Percentiles rank a stretch among this genome's conserved stretches.
Evolutionary conservation across 768 basidiomycete species (phyloP).

Genomic region (Hygrophorus pudorinus): DNA sequence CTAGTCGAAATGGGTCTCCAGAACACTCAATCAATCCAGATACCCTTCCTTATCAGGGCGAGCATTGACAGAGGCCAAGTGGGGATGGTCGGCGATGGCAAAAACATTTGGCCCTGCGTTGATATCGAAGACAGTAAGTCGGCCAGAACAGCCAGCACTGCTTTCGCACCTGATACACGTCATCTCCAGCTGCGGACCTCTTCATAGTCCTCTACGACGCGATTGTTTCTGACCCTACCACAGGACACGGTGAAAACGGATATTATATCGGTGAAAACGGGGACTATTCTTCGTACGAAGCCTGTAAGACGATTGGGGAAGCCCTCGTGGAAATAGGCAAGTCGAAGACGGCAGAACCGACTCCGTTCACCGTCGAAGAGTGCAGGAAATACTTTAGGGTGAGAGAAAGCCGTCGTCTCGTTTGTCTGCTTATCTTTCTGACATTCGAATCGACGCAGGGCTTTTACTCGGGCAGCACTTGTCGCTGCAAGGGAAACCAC

Average conservation of each 20-base stretch:
- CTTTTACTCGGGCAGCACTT: conserved; percentile 15
- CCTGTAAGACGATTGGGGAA: conserved; percentile 29
- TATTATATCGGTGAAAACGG: conserved; percentile 46
- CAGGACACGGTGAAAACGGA: conserved; percentile 38
- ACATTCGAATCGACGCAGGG: conserved; percentile 5
- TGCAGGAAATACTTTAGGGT: conserved; percentile 29
- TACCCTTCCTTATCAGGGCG: conserved; percentile 16
- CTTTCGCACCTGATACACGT: background rate
- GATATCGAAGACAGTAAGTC: conserved; percentile 11
- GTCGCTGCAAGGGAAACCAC: conserved; percentile 13
- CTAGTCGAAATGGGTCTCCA: conserved; percentile 43
- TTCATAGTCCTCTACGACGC: conserved; percentile 35
- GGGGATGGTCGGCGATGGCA: conserved; percentile 15
- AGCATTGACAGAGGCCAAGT: conserved; percentile 12
- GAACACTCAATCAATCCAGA: conserved; percentile 24
- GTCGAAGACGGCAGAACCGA: conserved; percentile 28
- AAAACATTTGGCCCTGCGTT: conserved; percentile 17
- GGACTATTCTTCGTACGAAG: conserved; percentile 34
- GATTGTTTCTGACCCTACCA: conserved; percentile 15
- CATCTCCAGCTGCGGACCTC: conserved; percentile 28
- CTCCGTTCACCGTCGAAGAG: conserved; percentile 36
- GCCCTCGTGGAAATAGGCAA: conserved; percentile 29
- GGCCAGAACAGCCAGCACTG: background rate
- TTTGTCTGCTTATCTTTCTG: too few relatives aligned
- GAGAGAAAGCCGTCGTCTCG: too few relatives aligned